Base-by-base conservation (phyloP, 1,284 basidiomycete genomes). In the Naganishia liquefaciens region DNA sequence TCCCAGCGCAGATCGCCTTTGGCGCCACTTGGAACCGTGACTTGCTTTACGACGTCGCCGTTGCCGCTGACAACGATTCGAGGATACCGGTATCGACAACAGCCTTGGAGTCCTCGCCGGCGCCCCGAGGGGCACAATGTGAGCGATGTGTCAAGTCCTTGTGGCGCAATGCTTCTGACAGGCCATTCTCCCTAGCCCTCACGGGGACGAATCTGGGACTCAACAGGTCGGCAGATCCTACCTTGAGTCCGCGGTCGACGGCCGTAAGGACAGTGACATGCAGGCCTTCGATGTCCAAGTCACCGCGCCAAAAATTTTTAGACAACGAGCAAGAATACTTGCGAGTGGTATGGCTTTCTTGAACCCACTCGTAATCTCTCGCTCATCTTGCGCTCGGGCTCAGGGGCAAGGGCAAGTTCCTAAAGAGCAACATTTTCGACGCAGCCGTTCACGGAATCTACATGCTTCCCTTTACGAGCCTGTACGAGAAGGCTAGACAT, bases 141-240 rank as follows among this genome's bases (percentile, higher is more conserved):
- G 37, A 49, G 57, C 49, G 28, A 33, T 25, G 17, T 2, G 2
- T 27, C 9, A 15, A 1, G 47, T 10, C 30, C 42, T 44, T 5
- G 15, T 15, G 4, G 5, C 15, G 5, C 3, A 15, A 17, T 15
- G 13, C 5, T 44, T 17, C n/a, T 46, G 17, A 46, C n/a, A 15
- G 9, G 44, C 9, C 10, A 9, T 46, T 15, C 9, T 46, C 44
- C 44, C 23, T 21, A 86, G 82, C 68, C 89, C 89, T 4, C 82
- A 87, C 15, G 88, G 88, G 89, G 89, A 54, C 80, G 88, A 65
- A 88, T 73, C 9, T 73, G 74, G 57, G 72, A 70, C n/a, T n/a
- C 74, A 88, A 86, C 50, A 90, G 88, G 79, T 88, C 88, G 0
- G 89, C 91, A 74, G 90, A 92, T 72, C 89, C 90, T 78, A 84